These are phyloP conservation scores for Neofusicoccum ribis DNA, from an alignment of 2,329 filamentous ascomycete genomes.

Conservation along the genomic window DNA sequence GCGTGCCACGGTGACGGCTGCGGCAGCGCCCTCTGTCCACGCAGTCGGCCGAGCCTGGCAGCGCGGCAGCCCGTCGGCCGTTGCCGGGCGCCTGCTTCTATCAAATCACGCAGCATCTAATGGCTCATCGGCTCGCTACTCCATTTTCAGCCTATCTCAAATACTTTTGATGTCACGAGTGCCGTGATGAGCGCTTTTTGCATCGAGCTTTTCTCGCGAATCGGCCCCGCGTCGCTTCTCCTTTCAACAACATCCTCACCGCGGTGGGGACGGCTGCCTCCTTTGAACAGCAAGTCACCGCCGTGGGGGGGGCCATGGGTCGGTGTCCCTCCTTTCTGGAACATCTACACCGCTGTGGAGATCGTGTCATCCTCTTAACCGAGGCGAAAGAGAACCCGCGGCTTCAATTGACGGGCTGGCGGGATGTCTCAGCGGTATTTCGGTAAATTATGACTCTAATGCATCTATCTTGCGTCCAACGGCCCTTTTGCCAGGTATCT, in stretches of 20 bases:
- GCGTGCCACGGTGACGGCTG: background rate
- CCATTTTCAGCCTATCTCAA: background rate
- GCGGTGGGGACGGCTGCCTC: background rate
- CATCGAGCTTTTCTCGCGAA: slow-evolving; percentile 3
- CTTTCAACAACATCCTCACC: slow-evolving; percentile 3
- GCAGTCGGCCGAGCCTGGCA: background rate
- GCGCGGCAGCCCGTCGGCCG: background rate
- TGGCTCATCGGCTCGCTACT: slow-evolving; percentile 7
- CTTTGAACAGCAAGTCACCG: no score
- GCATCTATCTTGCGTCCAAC: no score
- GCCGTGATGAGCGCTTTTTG: slow-evolving; percentile 1
- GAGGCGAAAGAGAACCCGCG: background rate
- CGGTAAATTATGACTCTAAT: no score
- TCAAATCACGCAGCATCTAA: slow-evolving; percentile 13
- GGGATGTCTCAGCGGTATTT: background rate
- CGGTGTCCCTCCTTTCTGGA: no score
- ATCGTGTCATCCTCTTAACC: background rate
- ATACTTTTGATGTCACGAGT: slow-evolving; percentile 6
- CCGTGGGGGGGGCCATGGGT: no score
- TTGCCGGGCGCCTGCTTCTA: background rate
- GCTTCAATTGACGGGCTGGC: background rate
- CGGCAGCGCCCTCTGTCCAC: background rate
- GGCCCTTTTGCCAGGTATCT: slow-evolving; percentile 1
- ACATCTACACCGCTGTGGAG: background rate
- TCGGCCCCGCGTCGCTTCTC: background rate